Conservation (phyloP, 768 basidiomycete species). For the Leccinum longicurvipes region DNA sequence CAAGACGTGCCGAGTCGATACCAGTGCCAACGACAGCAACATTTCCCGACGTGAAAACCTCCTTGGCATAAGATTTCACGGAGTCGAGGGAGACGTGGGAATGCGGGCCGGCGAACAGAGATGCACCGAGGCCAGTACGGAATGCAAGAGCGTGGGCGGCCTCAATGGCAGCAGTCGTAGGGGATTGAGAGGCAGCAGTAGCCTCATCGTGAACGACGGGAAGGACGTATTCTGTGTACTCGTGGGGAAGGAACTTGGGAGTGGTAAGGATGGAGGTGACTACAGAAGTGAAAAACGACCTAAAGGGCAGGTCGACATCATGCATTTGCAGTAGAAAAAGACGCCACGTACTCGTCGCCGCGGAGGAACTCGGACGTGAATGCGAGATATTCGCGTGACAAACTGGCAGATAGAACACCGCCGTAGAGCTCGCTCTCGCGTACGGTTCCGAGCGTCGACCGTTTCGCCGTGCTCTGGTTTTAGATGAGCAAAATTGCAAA, state of each 20-base stretch:
- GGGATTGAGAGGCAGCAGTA: constrained; percentile 53
- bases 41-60: constrained; percentile 75
- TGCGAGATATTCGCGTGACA: constrained; percentile 87
- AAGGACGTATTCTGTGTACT: constrained; percentile 71
- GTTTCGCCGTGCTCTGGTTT: constrained; percentile 72
- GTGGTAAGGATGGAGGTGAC: constrained; percentile 83
- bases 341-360: constrained; percentile 84
- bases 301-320: constrained; percentile 29
- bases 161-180: constrained; percentile 74
- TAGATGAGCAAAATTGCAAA: neutral
- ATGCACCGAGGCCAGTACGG: constrained; percentile 89
- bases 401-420: constrained; percentile 79
- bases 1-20: constrained; percentile 68
- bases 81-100: constrained; percentile 60
- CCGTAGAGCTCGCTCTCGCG: constrained; percentile 93
- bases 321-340: neutral
- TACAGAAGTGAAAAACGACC: constrained; percentile 86
- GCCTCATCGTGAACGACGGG: constrained; percentile 72
- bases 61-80: constrained; percentile 68
- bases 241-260: constrained; percentile 75
- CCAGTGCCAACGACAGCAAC: constrained; percentile 87
- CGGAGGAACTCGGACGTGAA: constrained; percentile 93
- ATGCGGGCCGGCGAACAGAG: constrained; percentile 80
- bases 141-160: constrained; percentile 88
- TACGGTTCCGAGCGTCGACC: constrained; percentile 86